Base-by-base conservation (phyloP, 495 filamentous ascomycete genomes). In the Ascodesmis nigricans region DNA sequence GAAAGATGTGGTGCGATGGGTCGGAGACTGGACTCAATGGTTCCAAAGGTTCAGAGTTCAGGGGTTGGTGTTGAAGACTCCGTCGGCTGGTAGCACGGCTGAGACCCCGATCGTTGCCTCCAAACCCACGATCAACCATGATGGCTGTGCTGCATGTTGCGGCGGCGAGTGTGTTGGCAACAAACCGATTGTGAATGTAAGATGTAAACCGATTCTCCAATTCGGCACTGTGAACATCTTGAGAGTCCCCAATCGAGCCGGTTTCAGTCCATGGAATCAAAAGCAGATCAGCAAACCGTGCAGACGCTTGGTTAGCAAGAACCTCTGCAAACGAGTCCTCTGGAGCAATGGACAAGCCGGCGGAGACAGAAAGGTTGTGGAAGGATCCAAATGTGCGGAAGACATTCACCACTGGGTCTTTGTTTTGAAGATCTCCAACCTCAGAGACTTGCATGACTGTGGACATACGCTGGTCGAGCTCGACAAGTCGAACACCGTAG, bases 391-490 rank as follows among this genome's bases (percentile, higher is more conserved):
- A 81, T 0, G 81, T 78, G 14, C 75, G 66, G 62, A 93, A 92
- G 6, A 78, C 77, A 49, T 91, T 92, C 18, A 93, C 68, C 0
- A 93, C 78, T 3, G 87, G 81, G 45, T 97, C 87, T 55, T 67
- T 67, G 3, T 70, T 57, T 7, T 69, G 67, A 41, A 75, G 71
- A 13, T 82, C 78, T 6, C 83, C 79, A 25, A 70, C 60, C 39
- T 87, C 79, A 0, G 79, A 72, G 4, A 91, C 78, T 45, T 81
- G 75, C 87, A 97, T 97, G 35, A 92, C 82, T 13, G 82, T 78
- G 4, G 87, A 93, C 21, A 75, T 73, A 62, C 87, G 81, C 40
- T 97, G 82, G 0, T 80, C 87, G 15, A 95, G 69, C 49, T 90
- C 79, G 25, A 93, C 55, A 31, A 97, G 60, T 1, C 83, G 75